A percentile compares a stretch with the other conserved stretches of the same genome.
Evolutionary conservation across 176 grass and related monocot genomes (phyloP).

Genomic region (Aegilops speltoides): DNA sequence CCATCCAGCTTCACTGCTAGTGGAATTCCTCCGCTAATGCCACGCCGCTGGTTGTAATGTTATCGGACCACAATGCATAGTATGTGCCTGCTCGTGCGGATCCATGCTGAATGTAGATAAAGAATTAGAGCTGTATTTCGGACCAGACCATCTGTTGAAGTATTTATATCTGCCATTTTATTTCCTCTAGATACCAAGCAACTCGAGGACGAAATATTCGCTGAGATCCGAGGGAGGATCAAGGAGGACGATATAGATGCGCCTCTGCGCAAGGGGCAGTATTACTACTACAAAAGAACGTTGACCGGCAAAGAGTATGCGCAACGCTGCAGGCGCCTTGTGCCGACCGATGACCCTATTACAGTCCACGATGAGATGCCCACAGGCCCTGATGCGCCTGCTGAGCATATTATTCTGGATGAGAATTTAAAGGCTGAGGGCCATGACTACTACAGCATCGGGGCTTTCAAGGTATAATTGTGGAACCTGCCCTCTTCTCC

Average conservation of each 20-base stretch:
- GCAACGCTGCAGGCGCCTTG: slow-evolving; percentile 60
- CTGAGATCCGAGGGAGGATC: slow-evolving; percentile 91
- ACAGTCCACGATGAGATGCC: slow-evolving; percentile 79
- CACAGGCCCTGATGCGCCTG: slow-evolving; percentile 54
- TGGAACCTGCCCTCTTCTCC: neutral
- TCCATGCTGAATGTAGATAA: too few relatives aligned
- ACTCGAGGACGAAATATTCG: slow-evolving; percentile 68
- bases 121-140: neutral
- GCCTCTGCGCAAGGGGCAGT: slow-evolving; percentile 57
- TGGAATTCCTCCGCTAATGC: neutral
- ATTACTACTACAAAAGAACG: slow-evolving; percentile 90
- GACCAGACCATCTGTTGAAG: neutral
- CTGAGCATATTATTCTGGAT: slow-evolving; percentile 86
- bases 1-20: neutral
- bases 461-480: slow-evolving; percentile 64
- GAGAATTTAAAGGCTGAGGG: slow-evolving; percentile 77
- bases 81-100: neutral
- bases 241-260: slow-evolving; percentile 82
- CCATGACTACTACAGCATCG: slow-evolving; percentile 78
- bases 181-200: slow-evolving; percentile 62
- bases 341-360: slow-evolving; percentile 39
- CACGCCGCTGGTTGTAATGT: neutral
- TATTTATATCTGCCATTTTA: neutral
- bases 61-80: neutral
- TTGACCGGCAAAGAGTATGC: slow-evolving; percentile 80